Evolutionary conservation across 1,139 yeast genomes (phyloP).

Genomic region (Candida pseudoviswanathii): DNA sequence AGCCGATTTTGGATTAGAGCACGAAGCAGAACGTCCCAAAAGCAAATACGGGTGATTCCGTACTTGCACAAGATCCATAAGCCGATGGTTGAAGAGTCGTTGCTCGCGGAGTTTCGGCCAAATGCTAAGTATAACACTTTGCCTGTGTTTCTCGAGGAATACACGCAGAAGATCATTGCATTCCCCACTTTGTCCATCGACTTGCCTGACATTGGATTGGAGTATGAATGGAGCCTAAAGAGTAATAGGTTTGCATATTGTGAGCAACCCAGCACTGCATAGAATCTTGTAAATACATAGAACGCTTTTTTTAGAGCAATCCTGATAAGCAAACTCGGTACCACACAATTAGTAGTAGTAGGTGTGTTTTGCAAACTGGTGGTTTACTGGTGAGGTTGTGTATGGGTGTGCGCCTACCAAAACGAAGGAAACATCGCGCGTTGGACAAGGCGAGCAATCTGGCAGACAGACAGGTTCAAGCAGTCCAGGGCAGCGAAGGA

Average conservation of each 20-base stretch:
- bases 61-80: conserved; percentile 22
- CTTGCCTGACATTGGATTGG: conserved; percentile 6
- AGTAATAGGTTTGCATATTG: conserved; percentile 16
- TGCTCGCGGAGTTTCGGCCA: neutral
- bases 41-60: conserved; percentile 19
- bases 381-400: too few relatives aligned
- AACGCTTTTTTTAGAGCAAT: too few relatives aligned
- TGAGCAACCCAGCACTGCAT: neutral
- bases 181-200: conserved; percentile 23
- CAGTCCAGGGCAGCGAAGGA: neutral
- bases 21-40: conserved; percentile 9
- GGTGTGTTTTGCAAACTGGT: too few relatives aligned
- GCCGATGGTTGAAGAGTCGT: conserved; percentile 5
- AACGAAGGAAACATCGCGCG: too few relatives aligned
- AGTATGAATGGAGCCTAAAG: conserved; percentile 24
- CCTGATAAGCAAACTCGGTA: too few relatives aligned
- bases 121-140: conserved; percentile 8
- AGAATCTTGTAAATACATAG: neutral
- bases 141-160: conserved; percentile 18
- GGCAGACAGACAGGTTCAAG: too few relatives aligned
- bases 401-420: too few relatives aligned
- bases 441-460: too few relatives aligned
- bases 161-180: conserved; percentile 14
- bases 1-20: conserved; percentile 38
- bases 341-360: too few relatives aligned